Conservation (phyloP, 2,329 filamentous ascomycete genomes). For the Ceratocystis alfenasii region DNA sequence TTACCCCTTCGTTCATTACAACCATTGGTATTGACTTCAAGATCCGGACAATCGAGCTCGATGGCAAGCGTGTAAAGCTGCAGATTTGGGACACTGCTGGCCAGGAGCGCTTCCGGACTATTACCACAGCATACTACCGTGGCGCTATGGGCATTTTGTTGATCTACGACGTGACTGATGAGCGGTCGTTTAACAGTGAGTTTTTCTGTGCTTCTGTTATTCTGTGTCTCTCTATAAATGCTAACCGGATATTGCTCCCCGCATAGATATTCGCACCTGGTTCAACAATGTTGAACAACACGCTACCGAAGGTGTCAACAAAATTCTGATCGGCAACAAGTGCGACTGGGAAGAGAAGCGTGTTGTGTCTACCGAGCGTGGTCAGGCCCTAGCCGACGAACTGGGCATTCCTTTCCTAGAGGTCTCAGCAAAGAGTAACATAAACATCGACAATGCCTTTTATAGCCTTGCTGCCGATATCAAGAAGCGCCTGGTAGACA, state of each 20-base stretch:
- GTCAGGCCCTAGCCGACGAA: constrained; percentile 86
- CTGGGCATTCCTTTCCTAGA: constrained; percentile 97
- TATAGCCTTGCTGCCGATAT: constrained; percentile 91
- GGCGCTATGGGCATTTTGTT: constrained; percentile 97
- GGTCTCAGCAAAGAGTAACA: constrained; percentile 97
- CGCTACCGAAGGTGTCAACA: constrained; percentile 97
- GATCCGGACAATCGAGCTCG: constrained; percentile 96
- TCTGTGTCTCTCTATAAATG: constrained; percentile 15
- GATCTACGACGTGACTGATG: constrained; percentile 96
- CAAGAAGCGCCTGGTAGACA: constrained; percentile 96
- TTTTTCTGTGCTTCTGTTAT: constrained; percentile 20
- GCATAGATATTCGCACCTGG: constrained; percentile 91
- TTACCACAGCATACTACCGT: constrained; percentile 96
- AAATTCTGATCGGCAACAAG: constrained; percentile 99
- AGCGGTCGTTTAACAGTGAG: constrained; percentile 89
- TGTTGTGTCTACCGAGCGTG: constrained; percentile 81
- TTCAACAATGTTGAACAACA: constrained; percentile 98
- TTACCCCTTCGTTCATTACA: constrained; percentile 95
- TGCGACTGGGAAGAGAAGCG: constrained; percentile 99
- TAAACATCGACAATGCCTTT: constrained; percentile 98
- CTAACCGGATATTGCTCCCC: constrained; percentile 18
- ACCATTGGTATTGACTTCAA: constrained; percentile 99
- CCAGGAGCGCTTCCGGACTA: constrained; percentile 95
- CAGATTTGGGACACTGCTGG: constrained; percentile 99
- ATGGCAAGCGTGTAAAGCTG: constrained; percentile 96